Percentiles rank a stretch among this genome's conserved stretches.
Conservation (phyloP, 2,329 filamentous ascomycete species). For the Xenoacremonium recifei region DNA sequence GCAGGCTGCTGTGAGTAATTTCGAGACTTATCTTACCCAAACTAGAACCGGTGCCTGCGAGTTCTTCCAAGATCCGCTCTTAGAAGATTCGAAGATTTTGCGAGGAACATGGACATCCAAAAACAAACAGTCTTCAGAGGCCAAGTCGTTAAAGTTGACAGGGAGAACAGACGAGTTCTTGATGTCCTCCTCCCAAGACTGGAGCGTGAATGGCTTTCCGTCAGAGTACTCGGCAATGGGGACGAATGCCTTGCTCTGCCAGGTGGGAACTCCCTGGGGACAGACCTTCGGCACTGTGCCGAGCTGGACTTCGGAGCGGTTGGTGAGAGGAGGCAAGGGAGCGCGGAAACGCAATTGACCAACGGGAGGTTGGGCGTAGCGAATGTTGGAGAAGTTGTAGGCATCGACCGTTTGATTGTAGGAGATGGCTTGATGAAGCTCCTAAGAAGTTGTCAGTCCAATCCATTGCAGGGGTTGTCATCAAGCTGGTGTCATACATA, state of each 20-base stretch:
- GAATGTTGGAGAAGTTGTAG: conserved; percentile 25
- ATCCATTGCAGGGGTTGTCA: no score
- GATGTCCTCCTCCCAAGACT: conserved; percentile 2
- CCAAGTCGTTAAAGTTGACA: conserved; percentile 7
- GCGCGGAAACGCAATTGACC: conserved; percentile 19
- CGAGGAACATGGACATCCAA: conserved; percentile 40
- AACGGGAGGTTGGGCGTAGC: conserved; percentile 18
- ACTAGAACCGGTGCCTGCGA: conserved; percentile 23
- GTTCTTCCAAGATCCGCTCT: conserved; percentile 16
- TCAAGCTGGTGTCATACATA: no score
- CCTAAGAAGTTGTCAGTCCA: not conserved
- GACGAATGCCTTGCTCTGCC: conserved; percentile 4
- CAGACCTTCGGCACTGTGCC: conserved; percentile 13
- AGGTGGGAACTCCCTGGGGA: conserved; percentile 11
- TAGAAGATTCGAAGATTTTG: conserved; percentile 23
- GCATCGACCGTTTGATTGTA: conserved; percentile 6
- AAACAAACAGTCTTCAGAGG: conserved; percentile 39
- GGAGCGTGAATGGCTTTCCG: not conserved
- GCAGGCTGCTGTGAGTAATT: no score
- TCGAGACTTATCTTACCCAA: conserved; percentile 15
- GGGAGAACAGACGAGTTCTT: not conserved
- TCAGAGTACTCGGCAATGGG: conserved; percentile 6
- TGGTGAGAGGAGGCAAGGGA: conserved; percentile 7
- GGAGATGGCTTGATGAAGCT: conserved; percentile 8
- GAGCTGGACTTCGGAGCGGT: conserved; percentile 9